phyloP scores from a whole-genome alignment of 2,329 filamentous ascomycete genomes.

The Arthrinium phaeospermum region DNA sequence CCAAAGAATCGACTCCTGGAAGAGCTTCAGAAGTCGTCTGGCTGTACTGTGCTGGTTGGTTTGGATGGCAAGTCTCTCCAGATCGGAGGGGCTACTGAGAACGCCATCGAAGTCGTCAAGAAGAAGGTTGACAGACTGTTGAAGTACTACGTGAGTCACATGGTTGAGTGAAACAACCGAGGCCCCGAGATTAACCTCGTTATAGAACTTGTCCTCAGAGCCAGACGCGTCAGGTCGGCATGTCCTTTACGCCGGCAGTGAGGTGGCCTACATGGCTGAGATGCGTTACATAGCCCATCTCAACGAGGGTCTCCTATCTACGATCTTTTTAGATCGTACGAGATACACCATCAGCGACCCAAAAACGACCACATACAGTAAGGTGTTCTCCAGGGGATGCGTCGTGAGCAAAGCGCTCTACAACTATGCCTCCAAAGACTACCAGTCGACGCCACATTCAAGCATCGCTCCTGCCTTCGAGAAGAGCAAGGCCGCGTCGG shows the following conservation, averaged over 20 bases:
- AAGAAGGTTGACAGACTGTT: conserved; percentile 21
- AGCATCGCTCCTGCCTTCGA: neutral
- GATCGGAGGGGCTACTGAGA: conserved; percentile 19
- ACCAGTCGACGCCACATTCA: neutral
- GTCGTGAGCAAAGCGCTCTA: conserved; percentile 12
- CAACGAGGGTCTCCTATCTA: conserved; percentile 6
- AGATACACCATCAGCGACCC: neutral
- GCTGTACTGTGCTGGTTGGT: conserved; percentile 16
- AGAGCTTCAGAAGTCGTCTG: conserved; percentile 17
- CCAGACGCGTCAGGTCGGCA: neutral
- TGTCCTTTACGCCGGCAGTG: conserved; percentile 17
- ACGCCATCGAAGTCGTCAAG: neutral
- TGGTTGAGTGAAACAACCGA: neutral
- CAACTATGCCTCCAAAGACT: neutral
- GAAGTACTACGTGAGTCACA: conserved; percentile 22
- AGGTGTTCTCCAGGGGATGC: conserved; percentile 18
- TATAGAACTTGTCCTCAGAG: neutral
- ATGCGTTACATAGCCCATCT: conserved; percentile 22
- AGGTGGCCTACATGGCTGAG: conserved; percentile 16
- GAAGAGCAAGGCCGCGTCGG: neutral
- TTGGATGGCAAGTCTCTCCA: conserved; percentile 20
- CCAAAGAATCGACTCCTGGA: neutral
- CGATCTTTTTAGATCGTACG: conserved; percentile 18
- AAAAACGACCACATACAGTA: conserved; percentile 3
- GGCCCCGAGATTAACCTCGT: neutral